Conservation (phyloP, 306 rosid genomes). For the Vigna mungo region DNA sequence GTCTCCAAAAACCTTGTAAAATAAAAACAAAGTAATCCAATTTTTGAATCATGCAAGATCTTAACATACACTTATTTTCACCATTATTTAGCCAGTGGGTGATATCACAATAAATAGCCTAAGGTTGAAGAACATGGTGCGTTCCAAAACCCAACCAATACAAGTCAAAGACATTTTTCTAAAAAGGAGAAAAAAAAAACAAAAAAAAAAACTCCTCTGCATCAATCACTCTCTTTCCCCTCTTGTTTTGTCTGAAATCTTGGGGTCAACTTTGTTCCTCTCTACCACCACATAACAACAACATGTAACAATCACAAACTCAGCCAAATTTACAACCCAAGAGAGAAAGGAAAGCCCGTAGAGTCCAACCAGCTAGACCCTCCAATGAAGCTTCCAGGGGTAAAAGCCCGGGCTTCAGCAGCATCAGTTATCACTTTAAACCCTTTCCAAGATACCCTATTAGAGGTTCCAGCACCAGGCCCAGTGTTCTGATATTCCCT, state of each 20-base stretch:
- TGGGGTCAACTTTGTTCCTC: constrained; percentile 11
- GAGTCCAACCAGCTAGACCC: constrained; percentile 75
- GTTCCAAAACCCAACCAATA: constrained; percentile 33
- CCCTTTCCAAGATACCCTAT: constrained; percentile 81
- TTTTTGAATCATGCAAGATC: not conserved
- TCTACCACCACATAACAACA: not conserved
- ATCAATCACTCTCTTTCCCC: constrained; percentile 7
- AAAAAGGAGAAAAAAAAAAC: too few relatives aligned
- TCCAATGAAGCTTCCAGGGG: constrained; percentile 64
- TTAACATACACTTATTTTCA: constrained; percentile 9
- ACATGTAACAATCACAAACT: not conserved
- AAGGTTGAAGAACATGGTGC: constrained; percentile 10
- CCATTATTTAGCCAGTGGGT: constrained; percentile 14
- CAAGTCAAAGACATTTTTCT: constrained; percentile 14
- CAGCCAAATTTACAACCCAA: constrained; percentile 57
- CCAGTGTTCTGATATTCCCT: constrained; percentile 79
- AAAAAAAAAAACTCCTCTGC: not conserved
- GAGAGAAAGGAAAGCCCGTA: constrained; percentile 77
- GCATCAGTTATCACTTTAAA: constrained; percentile 63
- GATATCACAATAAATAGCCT: constrained; percentile 27
- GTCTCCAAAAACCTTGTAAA: too few relatives aligned
- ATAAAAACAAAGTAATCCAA: too few relatives aligned
- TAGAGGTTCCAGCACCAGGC: constrained; percentile 68
- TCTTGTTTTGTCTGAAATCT: not conserved
- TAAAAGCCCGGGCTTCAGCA: constrained; percentile 67